phyloP scores from a whole-genome alignment of 2,329 filamentous ascomycete genomes.

The Phialophora macrospora region DNA sequence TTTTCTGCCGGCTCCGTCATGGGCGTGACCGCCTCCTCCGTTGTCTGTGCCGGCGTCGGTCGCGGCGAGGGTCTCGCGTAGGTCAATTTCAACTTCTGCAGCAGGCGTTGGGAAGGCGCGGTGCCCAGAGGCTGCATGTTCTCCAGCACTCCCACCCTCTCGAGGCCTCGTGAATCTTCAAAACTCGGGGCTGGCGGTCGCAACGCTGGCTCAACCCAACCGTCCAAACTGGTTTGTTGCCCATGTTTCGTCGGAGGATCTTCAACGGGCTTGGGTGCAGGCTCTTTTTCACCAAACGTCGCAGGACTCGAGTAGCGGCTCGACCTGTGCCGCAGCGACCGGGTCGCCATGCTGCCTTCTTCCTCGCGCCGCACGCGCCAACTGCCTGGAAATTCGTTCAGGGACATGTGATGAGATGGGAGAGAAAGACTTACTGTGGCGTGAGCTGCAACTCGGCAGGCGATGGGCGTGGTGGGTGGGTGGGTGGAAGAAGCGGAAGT shows the following conservation, averaged over 20 bases:
- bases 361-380: slow-evolving; percentile 34
- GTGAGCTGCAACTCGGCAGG: slow-evolving; percentile 29
- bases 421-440: slow-evolving; percentile 33
- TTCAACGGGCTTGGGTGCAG: slow-evolving; percentile 33
- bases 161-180: slow-evolving; percentile 73
- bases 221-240: slow-evolving; percentile 42
- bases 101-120: slow-evolving; percentile 67
- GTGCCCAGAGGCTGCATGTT: slow-evolving; percentile 82
- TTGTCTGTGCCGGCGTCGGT: slow-evolving; percentile 29
- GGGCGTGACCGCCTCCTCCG: slow-evolving; percentile 31
- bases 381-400: slow-evolving; percentile 34
- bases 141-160: slow-evolving; percentile 75
- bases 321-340: slow-evolving; percentile 39
- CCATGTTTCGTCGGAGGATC: slow-evolving; percentile 32
- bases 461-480: slow-evolving; percentile 22
- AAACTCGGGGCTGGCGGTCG: slow-evolving; percentile 68
- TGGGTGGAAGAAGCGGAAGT: slow-evolving; percentile 20
- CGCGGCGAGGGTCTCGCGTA: slow-evolving; percentile 35
- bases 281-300: slow-evolving; percentile 35
- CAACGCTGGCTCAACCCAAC: slow-evolving; percentile 63
- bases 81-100: slow-evolving; percentile 56
- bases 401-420: slow-evolving; percentile 26
- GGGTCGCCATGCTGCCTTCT: slow-evolving; percentile 36
- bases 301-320: slow-evolving; percentile 39
- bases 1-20: slow-evolving; percentile 32